Evolutionary conservation across 192 early-diverging fungal genomes (phyloP).

Genomic region (Kappamyces sp.): DNA sequence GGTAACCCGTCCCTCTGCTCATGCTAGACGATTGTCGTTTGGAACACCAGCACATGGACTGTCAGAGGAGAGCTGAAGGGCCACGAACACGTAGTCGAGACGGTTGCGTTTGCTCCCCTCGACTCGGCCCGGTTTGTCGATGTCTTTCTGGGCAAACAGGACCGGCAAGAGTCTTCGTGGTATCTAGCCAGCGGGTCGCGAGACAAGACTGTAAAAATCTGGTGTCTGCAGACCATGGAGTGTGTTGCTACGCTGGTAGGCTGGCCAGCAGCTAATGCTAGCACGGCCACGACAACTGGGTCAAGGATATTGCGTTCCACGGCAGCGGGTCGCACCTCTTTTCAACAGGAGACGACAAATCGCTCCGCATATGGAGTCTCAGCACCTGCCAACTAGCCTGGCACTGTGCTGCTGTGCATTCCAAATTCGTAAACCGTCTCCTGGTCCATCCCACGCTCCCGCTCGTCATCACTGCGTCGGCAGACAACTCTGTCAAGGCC

Average conservation of each 20-base stretch:
- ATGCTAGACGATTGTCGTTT: conserved; percentile 69
- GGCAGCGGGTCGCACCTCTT: conserved; percentile 77
- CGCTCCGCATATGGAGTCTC: conserved; percentile 84
- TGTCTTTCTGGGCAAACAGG: conserved; percentile 9
- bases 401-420: background rate
- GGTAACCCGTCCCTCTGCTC: conserved; percentile 34
- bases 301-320: conserved; percentile 77
- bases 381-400: conserved; percentile 22
- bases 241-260: conserved; percentile 72
- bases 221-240: conserved; percentile 65
- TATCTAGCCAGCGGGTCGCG: conserved; percentile 80
- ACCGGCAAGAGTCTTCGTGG: conserved; percentile 12
- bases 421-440: conserved; percentile 6
- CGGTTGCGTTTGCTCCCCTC: conserved; percentile 74
- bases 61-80: conserved; percentile 74
- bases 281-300: conserved; percentile 91
- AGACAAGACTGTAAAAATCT: conserved; percentile 86
- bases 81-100: conserved; percentile 95
- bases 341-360: conserved; percentile 85
- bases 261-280: conserved; percentile 17
- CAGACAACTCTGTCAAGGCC: conserved; percentile 6
- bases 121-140: conserved; percentile 58
- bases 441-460: background rate
- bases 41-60: conserved; percentile 70
- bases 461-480: conserved; percentile 8